Conservation (phyloP, 1,284 basidiomycete genomes). For the Cryptococcus depauperatus region DNA sequence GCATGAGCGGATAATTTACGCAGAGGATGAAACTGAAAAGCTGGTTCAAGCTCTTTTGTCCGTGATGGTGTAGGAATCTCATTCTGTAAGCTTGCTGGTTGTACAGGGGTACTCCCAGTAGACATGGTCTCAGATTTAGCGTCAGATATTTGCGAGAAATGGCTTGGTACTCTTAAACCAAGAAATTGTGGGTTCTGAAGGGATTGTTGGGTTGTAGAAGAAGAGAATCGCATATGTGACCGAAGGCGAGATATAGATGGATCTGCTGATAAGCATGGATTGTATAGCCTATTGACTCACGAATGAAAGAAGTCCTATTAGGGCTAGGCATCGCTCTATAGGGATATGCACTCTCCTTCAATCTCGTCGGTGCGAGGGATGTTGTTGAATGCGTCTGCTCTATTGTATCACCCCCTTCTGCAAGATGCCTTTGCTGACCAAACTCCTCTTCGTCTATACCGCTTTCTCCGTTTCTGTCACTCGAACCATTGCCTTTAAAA, state of each 20-base stretch:
- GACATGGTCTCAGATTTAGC: constrained; percentile 34
- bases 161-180: constrained; percentile 25
- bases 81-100: constrained; percentile 1
- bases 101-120: constrained; percentile 9
- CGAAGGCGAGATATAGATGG: constrained; percentile 75
- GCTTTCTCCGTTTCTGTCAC: constrained; percentile 7
- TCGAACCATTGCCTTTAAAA: not conserved
- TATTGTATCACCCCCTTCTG: constrained; percentile 42
- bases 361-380: constrained; percentile 22
- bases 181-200: constrained; percentile 9
- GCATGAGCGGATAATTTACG: constrained; percentile 54
- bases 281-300: constrained; percentile 27
- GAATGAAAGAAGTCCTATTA: constrained; percentile 17
- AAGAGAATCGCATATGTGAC: constrained; percentile 53
- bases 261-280: constrained; percentile 52
- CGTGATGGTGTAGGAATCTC: not conserved
- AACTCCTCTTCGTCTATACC: constrained; percentile 31
- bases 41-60: constrained; percentile 13
- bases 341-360: constrained; percentile 5
- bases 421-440: constrained; percentile 29
- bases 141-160: constrained; percentile 39
- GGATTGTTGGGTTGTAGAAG: constrained; percentile 52
- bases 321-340: constrained; percentile 8
- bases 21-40: constrained; percentile 48
- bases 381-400: constrained; percentile 49